These are phyloP conservation scores for Corinectria fuckeliana DNA, from an alignment of 2,329 filamentous ascomycete genomes.

Conservation along the genomic window DNA sequence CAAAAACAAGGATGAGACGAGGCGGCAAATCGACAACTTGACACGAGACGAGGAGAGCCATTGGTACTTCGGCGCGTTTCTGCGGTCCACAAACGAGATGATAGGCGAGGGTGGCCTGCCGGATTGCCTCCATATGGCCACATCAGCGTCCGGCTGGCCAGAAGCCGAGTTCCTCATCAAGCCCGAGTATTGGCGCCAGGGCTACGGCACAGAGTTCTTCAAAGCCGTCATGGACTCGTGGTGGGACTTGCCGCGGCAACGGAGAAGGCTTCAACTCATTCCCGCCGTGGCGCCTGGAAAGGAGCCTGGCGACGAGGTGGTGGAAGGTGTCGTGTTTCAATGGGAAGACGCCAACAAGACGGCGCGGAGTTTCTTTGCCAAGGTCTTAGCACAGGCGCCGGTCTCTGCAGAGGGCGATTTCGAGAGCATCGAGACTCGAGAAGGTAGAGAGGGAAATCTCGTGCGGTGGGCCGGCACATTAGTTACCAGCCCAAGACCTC, in stretches of 20 bases:
- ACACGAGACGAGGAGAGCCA: conserved; percentile 18
- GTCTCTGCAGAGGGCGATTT: conserved; percentile 16
- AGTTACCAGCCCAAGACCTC: conserved; percentile 7
- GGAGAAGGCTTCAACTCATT: conserved; percentile 19
- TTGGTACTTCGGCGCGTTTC: conserved; percentile 29
- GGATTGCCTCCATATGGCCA: conserved; percentile 20
- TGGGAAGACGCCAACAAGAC: conserved; percentile 24
- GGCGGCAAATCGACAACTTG: conserved; percentile 11
- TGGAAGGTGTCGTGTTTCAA: conserved; percentile 21
- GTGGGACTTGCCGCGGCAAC: conserved; percentile 25
- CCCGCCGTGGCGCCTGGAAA: conserved; percentile 6
- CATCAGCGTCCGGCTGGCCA: conserved; percentile 26
- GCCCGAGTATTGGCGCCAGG: conserved; percentile 23
- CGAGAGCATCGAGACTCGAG: conserved; percentile 23
- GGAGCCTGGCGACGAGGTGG: conserved; percentile 22
- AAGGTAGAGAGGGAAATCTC: conserved; percentile 21
- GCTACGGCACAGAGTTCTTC: conserved; percentile 25
- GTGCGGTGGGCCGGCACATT: conserved; percentile 17
- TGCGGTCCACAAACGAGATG: conserved; percentile 22
- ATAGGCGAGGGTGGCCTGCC: conserved; percentile 27
- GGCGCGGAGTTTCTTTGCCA: conserved; percentile 22
- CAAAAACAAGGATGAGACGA: conserved; percentile 24
- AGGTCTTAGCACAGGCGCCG: conserved; percentile 20
- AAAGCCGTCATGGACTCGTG: conserved; percentile 24
- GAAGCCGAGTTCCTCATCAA: conserved; percentile 29